phyloP scores from a whole-genome alignment of 768 basidiomycete species.

The Podaxis sp. region DNA sequence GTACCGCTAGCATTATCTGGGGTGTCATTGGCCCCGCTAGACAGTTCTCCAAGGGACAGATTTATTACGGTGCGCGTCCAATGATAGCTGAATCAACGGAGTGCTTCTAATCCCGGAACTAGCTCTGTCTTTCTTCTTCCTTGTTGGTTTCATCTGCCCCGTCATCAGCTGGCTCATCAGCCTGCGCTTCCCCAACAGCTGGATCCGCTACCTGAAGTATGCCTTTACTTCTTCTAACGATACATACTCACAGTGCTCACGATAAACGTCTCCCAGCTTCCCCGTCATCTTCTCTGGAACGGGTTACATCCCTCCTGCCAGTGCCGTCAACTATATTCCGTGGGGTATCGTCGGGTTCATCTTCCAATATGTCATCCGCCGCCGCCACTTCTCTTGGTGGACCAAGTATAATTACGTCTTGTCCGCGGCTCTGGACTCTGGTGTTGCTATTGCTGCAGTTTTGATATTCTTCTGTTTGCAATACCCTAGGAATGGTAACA shows the following conservation, averaged over 20 bases:
- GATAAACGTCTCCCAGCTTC: constrained; percentile 28
- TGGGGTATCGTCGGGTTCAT: constrained; percentile 66
- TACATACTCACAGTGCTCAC: background rate
- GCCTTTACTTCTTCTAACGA: constrained; percentile 19
- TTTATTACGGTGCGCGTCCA: constrained; percentile 44
- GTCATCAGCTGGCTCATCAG: constrained; percentile 50
- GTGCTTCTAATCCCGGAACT: background rate
- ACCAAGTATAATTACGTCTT: constrained; percentile 68
- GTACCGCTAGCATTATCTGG: constrained; percentile 78
- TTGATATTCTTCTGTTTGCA: constrained; percentile 62
- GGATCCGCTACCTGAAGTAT: constrained; percentile 62
- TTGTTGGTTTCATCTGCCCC: constrained; percentile 67
- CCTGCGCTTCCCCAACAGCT: constrained; percentile 61
- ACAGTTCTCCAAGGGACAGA: constrained; percentile 65
- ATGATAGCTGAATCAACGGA: background rate
- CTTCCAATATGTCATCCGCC: constrained; percentile 61
- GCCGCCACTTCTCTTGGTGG: constrained; percentile 67
- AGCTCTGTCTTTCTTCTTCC: constrained; percentile 74
- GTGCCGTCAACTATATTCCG: constrained; percentile 64
- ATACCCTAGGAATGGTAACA: constrained; percentile 59
- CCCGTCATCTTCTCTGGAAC: constrained; percentile 62
- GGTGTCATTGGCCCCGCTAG: constrained; percentile 77
- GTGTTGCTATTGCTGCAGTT: constrained; percentile 56
- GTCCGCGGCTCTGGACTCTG: constrained; percentile 72
- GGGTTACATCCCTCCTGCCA: constrained; percentile 62